A percentile compares a stretch with the other conserved stretches of the same genome.
Conservation (phyloP, 2,329 filamentous ascomycete species). For the Fusarium sp. region DNA sequence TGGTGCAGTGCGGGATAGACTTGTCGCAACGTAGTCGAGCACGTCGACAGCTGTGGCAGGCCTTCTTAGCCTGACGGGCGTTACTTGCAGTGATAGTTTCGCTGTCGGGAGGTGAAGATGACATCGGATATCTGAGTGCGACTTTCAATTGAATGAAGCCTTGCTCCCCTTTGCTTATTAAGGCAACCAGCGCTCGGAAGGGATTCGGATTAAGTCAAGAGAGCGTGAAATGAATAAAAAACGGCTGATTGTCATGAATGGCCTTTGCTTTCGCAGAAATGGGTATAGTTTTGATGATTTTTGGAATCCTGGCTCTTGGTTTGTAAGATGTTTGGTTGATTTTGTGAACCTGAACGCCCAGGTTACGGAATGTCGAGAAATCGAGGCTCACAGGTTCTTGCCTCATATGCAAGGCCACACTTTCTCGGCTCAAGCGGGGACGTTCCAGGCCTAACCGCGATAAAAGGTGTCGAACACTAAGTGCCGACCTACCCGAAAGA, state of each 20-base stretch:
- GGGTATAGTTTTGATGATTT: constrained; percentile 31
- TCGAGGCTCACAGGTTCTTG: constrained; percentile 4
- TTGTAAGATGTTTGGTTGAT: constrained; percentile 41
- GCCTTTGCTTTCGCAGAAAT: constrained; percentile 4
- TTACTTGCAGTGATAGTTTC: constrained; percentile 24
- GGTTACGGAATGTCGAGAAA: constrained; percentile 27
- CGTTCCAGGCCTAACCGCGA: constrained; percentile 2
- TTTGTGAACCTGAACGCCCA: constrained; percentile 15
- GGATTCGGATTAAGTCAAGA: background rate
- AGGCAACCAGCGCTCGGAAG: constrained; percentile 16
- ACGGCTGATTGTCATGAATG: constrained; percentile 5
- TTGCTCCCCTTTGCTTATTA: constrained; percentile 33
- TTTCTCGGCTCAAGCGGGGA: constrained; percentile 26
- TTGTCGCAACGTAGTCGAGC: constrained; percentile 65
- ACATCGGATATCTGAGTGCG: constrained; percentile 33
- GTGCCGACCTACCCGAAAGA: background rate
- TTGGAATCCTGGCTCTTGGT: constrained; percentile 32
- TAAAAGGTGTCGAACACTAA: background rate
- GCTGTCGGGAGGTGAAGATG: constrained; percentile 36
- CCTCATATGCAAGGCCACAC: constrained; percentile 13
- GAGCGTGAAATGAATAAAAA: background rate
- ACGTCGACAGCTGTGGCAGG: constrained; percentile 66
- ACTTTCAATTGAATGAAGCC: constrained; percentile 11
- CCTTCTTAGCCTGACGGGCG: constrained; percentile 44
- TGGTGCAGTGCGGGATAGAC: constrained; percentile 62